These are phyloP conservation scores for Amauroascus verrucosus DNA, from an alignment of 2,329 filamentous ascomycete genomes.

Conservation along the genomic window DNA sequence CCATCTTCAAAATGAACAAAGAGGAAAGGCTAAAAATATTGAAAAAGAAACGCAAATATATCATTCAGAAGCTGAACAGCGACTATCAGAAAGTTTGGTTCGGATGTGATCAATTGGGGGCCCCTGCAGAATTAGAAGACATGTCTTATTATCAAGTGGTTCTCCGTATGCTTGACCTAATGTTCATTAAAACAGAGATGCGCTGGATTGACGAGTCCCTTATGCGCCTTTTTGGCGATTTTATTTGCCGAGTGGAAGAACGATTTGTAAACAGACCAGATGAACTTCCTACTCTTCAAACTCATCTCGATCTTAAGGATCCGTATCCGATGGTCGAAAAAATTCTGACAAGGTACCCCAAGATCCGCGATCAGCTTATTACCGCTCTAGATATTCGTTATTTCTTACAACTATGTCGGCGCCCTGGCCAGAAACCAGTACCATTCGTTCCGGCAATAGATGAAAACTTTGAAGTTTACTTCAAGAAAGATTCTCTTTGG, in stretches of 20 bases:
- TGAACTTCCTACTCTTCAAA: no score
- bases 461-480: conserved; percentile 96
- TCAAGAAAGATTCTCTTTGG: conserved; percentile 99
- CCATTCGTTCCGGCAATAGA: conserved; percentile 94
- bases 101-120: conserved; percentile 84
- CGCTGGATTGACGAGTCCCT: conserved; percentile 86
- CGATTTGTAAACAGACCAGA: conserved; percentile 60
- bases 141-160: conserved; percentile 67
- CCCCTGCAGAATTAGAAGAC: conserved; percentile 64
- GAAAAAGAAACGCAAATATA: conserved; percentile 81
- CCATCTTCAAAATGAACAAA: conserved; percentile 86
- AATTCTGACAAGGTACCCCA: conserved; percentile 51
- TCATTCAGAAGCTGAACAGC: conserved; percentile 90
- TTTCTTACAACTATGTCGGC: conserved; percentile 85
- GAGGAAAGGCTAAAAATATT: conserved; percentile 60
- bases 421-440: conserved; percentile 86
- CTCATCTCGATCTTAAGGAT: no score
- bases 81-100: conserved; percentile 98
- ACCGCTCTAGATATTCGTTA: conserved; percentile 97
- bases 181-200: conserved; percentile 81
- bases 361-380: conserved; percentile 82
- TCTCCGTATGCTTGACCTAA: conserved; percentile 74
- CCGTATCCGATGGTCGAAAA: no score
- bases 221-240: conserved; percentile 75
- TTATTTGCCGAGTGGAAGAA: conserved; percentile 92